Base-by-base conservation (phyloP, 1,139 yeast species). In the Geotrichum siamense region DNA sequence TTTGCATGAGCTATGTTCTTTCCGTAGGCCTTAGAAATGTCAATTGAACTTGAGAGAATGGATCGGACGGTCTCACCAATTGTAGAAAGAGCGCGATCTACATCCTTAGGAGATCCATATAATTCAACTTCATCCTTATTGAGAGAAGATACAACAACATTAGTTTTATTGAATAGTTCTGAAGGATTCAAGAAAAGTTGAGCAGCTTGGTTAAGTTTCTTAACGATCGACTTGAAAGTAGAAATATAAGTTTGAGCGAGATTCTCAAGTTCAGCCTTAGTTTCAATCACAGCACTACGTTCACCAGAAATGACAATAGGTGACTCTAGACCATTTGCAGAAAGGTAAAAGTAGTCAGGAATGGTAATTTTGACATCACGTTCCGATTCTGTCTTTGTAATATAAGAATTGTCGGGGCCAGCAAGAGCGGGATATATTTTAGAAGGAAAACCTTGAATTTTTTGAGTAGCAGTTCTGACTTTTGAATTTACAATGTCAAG, bases 1-100 rank as follows among this genome's bases (percentile, higher is more conserved):
- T 76, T 76, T 27, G 93, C 95, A 57, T 89, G 96, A 25, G 68
- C 61, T 48, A 78, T 63, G 58, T 83, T 79, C 56, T 84, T 85
- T 57, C 85, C 84, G 62, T 89, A 96, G 31, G 96, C 94, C 62
- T 76, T 80, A 20, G 93, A 78, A 67, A 89, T 79, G 55, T 85
- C 94, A 59, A 89, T 71, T 20, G 77, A 68, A 55, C 82, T 87
- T 38, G 82, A 78, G 63, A 73, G 58, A 71, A 75, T 69, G 41
- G 70, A 59, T 58, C 74, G 63, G 53, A 80, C 74, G 62, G 66
- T 76, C 63, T 65, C 65, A 63, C 72, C 68, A 12, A 79, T 75
- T 47, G 60, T 60, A 4, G 72, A 72, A 53, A 82, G 72, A 27
- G 96, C 96, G 19, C 66, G 64, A 15, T 71, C 57, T 45, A 87